Evolutionary conservation across 139 green algal species (phyloP).

Genomic region (Tetratostichococcus sp.): DNA sequence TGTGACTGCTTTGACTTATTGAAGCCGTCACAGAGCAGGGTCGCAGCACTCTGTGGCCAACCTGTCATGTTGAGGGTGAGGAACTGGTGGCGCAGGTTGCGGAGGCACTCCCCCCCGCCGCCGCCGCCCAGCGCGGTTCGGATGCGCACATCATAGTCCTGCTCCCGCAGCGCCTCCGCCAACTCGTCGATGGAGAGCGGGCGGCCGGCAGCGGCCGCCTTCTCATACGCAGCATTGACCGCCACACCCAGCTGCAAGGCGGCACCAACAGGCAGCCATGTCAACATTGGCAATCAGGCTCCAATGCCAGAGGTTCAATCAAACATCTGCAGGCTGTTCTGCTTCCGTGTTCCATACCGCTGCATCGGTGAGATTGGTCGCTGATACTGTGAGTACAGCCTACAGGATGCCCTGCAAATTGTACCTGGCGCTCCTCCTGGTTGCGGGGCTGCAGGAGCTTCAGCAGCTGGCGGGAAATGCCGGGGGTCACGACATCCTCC

Average conservation of each 20-base stretch:
- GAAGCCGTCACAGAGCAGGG: too few species aligned
- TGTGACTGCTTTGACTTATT: too few species aligned
- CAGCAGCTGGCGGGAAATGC: neutral
- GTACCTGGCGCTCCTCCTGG: neutral
- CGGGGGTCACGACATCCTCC: neutral
- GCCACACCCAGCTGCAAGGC: conserved; percentile 21
- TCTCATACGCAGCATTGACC: conserved; percentile 20
- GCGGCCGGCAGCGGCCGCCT: conserved; percentile 1
- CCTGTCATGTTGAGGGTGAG: conserved; percentile 28
- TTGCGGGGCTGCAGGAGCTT: neutral
- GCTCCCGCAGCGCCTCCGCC: conserved; percentile 29
- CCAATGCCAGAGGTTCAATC: too few species aligned
- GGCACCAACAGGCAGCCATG: conserved; percentile 17
- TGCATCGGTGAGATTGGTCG: too few species aligned
- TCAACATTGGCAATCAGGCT: neutral
- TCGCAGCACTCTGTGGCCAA: neutral
- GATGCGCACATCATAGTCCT: conserved; percentile 38
- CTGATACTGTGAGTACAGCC: too few species aligned
- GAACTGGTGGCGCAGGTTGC: conserved; percentile 63
- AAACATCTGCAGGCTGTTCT: too few species aligned
- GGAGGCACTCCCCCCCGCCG: conserved; percentile 45
- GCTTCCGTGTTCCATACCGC: too few species aligned
- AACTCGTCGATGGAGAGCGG: conserved; percentile 12
- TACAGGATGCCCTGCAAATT: too few species aligned
- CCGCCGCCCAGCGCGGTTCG: conserved; percentile 45